Evolutionary conservation across 164 flowering plant species (phyloP).

Genomic region (Umbellularia californica): DNA sequence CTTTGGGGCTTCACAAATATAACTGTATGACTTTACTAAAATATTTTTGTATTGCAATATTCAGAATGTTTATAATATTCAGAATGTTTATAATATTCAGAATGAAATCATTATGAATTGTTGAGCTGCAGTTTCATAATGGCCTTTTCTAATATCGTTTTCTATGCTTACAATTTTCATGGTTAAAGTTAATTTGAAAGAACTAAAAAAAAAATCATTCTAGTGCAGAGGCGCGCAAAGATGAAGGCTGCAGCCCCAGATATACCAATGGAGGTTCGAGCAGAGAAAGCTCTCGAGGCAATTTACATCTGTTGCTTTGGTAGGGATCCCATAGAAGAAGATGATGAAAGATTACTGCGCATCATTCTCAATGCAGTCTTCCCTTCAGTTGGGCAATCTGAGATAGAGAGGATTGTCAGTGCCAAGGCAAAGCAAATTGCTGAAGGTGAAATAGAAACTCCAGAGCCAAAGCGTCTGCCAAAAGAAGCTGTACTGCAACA

Average conservation of each 20-base stretch:
- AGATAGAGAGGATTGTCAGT: constrained; percentile 50
- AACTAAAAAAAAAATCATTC: background rate
- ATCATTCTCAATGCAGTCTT: constrained; percentile 76
- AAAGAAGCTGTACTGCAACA: constrained; percentile 76
- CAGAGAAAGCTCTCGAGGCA: constrained; percentile 85
- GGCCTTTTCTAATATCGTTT: background rate
- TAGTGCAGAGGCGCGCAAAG: constrained; percentile 63
- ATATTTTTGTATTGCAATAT: no score
- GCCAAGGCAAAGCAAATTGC: constrained; percentile 55
- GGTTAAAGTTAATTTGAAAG: background rate
- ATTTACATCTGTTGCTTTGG: constrained; percentile 74
- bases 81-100: no score
- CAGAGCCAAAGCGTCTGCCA: constrained; percentile 51
- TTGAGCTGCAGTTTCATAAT: background rate
- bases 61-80: no score
- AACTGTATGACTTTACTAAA: no score
- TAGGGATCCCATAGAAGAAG: constrained; percentile 70
- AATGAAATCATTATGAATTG: no score
- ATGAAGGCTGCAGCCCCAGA: constrained; percentile 39
- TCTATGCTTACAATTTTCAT: background rate
- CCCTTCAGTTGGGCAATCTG: constrained; percentile 51
- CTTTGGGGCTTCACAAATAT: no score
- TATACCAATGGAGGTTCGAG: constrained; percentile 77
- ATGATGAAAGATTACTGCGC: constrained; percentile 56
- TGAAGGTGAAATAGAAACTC: constrained; percentile 45